Evolutionary conservation across 106 monocot genomes (phyloP).

Genomic region (Posidonia australis): DNA sequence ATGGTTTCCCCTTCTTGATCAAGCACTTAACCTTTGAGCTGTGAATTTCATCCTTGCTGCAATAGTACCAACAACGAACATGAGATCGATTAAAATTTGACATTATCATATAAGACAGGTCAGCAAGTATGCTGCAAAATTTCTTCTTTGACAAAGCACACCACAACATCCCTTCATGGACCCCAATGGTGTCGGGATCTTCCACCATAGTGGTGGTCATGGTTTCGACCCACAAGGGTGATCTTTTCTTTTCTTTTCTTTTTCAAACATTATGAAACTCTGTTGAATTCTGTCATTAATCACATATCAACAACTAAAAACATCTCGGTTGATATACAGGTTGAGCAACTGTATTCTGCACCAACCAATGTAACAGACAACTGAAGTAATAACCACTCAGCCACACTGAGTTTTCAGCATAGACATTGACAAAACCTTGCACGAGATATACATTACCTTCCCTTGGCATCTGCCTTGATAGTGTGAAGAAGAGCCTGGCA

Average conservation of each 20-base stretch:
- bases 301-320: not conserved
- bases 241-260: too few species aligned
- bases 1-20: conserved; percentile 15
- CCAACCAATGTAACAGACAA: too few species aligned
- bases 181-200: too few species aligned
- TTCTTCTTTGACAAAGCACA: too few species aligned
- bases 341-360: not conserved
- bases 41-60: conserved; percentile 24
- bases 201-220: too few species aligned
- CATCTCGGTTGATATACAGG: not conserved
- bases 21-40: conserved; percentile 22
- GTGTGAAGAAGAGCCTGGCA: conserved; percentile 51
- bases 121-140: not conserved
- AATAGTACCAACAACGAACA: not conserved
- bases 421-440: not conserved
- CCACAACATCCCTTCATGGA: too few species aligned
- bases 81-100: not conserved
- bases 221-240: too few species aligned
- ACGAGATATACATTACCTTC: conserved; percentile 40
- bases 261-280: too few species aligned
- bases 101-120: too few species aligned
- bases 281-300: not conserved
- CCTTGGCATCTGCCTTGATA: conserved; percentile 61
- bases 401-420: too few species aligned
- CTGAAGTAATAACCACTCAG: too few species aligned